Percentiles rank a stretch among this genome's conserved stretches.
Evolutionary conservation across 179 eudicot species (phyloP).

Genomic region (Silene noctiflora): DNA sequence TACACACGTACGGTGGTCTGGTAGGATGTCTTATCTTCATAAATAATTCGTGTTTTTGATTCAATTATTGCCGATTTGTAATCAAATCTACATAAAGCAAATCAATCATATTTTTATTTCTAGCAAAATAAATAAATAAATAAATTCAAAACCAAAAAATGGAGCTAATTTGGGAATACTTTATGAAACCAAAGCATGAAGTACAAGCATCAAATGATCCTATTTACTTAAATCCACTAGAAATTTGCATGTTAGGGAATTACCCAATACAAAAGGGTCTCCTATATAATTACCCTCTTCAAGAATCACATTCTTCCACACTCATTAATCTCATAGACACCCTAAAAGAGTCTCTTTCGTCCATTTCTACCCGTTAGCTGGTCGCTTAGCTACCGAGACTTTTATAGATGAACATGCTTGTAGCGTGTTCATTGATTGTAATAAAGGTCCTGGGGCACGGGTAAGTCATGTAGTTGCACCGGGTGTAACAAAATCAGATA

Average conservation of each 20-base stretch:
- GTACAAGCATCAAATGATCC: no score
- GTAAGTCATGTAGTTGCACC: slow-evolving; percentile 27
- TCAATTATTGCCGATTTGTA: no score
- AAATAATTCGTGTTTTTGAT: no score
- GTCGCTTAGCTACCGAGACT: slow-evolving; percentile 36
- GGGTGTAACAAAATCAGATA: slow-evolving; percentile 21
- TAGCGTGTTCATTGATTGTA: slow-evolving; percentile 34
- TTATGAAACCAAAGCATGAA: slow-evolving; percentile 14
- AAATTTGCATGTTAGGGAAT: not conserved
- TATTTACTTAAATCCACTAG: no score
- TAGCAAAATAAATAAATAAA: no score
- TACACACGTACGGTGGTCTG: no score
- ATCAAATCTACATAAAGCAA: no score
- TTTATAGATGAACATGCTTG: slow-evolving; percentile 30
- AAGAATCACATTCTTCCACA: not conserved
- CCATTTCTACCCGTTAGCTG: slow-evolving; percentile 48
- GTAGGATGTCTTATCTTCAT: no score
- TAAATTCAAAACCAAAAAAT: no score
- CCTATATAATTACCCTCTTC: not conserved
- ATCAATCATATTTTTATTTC: no score
- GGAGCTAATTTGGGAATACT: slow-evolving; percentile 4
- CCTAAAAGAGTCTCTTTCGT: slow-evolving; percentile 38
- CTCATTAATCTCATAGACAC: slow-evolving; percentile 19
- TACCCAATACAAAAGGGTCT: slow-evolving; percentile 23
- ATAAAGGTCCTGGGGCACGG: slow-evolving; percentile 39